A percentile compares a stretch with the other conserved stretches of the same genome.
phyloP scores from a whole-genome alignment of 2,329 filamentous ascomycete species.

The Xylaria sp. region DNA sequence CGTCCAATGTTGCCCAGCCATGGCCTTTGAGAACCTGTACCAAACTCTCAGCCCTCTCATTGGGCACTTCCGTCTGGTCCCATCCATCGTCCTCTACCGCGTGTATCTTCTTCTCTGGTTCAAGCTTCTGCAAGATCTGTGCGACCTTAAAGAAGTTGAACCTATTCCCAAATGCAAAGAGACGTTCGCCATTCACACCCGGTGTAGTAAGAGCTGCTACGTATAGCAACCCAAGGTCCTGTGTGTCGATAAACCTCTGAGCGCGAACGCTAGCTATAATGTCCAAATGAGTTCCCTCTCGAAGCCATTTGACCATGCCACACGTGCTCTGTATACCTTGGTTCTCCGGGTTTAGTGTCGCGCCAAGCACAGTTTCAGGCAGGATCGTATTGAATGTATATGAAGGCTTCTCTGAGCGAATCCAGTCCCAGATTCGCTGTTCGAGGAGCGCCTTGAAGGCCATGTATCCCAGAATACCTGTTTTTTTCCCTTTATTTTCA shows the following conservation, averaged over 20 bases:
- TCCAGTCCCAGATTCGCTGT: constrained; percentile 50
- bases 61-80: constrained; percentile 50
- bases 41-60: constrained; percentile 44
- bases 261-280: constrained; percentile 42
- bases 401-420: constrained; percentile 44
- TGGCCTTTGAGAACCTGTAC: constrained; percentile 45
- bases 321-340: constrained; percentile 50
- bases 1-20: constrained; percentile 48
- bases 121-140: constrained; percentile 46
- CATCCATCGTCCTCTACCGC: constrained; percentile 43
- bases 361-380: constrained; percentile 49
- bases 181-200: constrained; percentile 47
- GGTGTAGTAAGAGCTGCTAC: constrained; percentile 48
- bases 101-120: constrained; percentile 45
- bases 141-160: constrained; percentile 49
- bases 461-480: constrained; percentile 49
- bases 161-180: constrained; percentile 49
- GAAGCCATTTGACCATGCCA: constrained; percentile 50
- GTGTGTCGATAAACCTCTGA: constrained; percentile 50
- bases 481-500: constrained; percentile 29
- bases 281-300: constrained; percentile 43
- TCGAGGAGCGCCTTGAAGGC: constrained; percentile 50
- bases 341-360: constrained; percentile 45
- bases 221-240: constrained; percentile 48
- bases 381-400: constrained; percentile 51